Percentiles rank a stretch among this genome's conserved stretches.
Conservation (phyloP, 495 filamentous ascomycete species). For the Talaromyces ruber region DNA sequence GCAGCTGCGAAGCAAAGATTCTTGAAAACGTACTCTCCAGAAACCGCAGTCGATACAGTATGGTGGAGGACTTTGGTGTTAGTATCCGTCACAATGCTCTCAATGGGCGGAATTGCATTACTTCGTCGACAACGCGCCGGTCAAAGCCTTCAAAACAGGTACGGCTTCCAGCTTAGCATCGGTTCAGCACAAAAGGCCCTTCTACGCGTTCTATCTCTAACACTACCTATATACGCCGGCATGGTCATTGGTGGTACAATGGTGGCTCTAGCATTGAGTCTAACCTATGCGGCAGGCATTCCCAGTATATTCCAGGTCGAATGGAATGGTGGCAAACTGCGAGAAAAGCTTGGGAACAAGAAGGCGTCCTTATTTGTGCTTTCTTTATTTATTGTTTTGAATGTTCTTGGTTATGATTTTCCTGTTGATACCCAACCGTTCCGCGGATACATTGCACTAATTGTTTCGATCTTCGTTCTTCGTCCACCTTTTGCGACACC, state of each 20-base stretch:
- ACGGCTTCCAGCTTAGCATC: conserved; percentile 1
- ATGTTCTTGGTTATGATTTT: conserved; percentile 26
- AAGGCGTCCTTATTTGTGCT: conserved; percentile 20
- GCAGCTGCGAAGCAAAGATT: conserved; percentile 5
- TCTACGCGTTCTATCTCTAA: conserved; percentile 25
- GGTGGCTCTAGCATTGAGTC: conserved; percentile 40
- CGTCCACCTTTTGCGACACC: conserved; percentile 30
- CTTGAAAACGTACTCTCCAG: conserved; percentile 3
- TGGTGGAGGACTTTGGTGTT: conserved; percentile 4
- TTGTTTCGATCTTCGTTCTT: conserved; percentile 32
- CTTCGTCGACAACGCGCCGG: conserved; percentile 1
- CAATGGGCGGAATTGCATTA: background rate
- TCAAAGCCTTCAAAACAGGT: background rate
- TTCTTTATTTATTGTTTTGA: conserved; percentile 16
- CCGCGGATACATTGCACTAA: conserved; percentile 38
- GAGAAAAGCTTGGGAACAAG: conserved; percentile 21
- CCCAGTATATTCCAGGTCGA: conserved; percentile 16
- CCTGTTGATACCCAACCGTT: conserved; percentile 23
- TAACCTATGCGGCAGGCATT: conserved; percentile 33
- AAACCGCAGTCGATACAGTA: conserved; percentile 6
- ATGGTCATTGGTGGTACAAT: conserved; percentile 47
- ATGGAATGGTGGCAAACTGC: conserved; percentile 4
- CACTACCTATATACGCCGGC: conserved; percentile 48
- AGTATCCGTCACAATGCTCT: conserved; percentile 4
- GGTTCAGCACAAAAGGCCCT: conserved; percentile 13